These are phyloP conservation scores for Daphne laureola DNA, from an alignment of 441 rosid genomes.

Conservation along the genomic window DNA sequence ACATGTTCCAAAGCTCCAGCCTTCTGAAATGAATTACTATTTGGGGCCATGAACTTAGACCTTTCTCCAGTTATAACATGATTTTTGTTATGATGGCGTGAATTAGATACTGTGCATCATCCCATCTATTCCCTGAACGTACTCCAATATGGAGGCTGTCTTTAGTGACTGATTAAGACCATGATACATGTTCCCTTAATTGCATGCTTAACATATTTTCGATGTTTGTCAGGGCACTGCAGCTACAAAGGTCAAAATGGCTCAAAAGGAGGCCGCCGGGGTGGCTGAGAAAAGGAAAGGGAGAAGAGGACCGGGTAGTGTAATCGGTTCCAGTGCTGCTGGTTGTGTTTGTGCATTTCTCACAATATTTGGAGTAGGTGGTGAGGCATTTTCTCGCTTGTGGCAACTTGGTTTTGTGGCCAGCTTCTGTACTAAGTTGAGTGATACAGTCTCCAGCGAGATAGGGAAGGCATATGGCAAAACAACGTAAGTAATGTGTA, in stretches of 20 bases:
- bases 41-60: too few species aligned
- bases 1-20: too few species aligned
- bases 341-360: conserved; percentile 84
- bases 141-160: too few species aligned
- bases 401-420: conserved; percentile 84
- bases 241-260: conserved; percentile 90
- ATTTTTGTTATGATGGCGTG: too few species aligned
- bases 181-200: too few species aligned
- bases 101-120: too few species aligned
- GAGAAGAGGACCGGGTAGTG: conserved; percentile 90
- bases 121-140: too few species aligned
- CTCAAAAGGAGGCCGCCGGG: conserved; percentile 92
- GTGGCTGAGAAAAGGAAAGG: conserved; percentile 93
- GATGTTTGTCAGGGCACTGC: conserved; percentile 65
- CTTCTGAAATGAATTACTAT: too few species aligned
- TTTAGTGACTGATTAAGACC: too few species aligned
- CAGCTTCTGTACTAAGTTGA: conserved; percentile 92
- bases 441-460: conserved; percentile 88
- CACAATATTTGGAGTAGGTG: conserved; percentile 58
- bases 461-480: conserved; percentile 94
- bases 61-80: too few species aligned
- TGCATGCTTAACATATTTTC: conserved; percentile 4
- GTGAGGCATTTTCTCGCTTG: conserved; percentile 45
- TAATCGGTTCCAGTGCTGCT: conserved; percentile 94
- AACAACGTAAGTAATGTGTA: conserved; percentile 60